phyloP scores from a whole-genome alignment of 129 eudicot species.

The Erigeron canadensis region DNA sequence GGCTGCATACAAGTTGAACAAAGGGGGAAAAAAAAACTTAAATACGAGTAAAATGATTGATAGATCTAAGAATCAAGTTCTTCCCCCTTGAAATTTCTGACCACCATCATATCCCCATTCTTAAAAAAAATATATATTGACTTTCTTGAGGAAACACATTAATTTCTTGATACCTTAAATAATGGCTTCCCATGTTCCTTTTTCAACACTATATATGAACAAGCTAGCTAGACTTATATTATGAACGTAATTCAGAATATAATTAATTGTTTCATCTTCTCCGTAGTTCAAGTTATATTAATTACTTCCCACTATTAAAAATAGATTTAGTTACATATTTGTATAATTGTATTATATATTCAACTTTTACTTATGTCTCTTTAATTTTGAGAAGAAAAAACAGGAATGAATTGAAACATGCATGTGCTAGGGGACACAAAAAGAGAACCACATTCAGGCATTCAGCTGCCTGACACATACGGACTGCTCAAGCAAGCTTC shows the following conservation, averaged over 20 bases:
- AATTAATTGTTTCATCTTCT: background rate
- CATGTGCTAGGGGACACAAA: background rate
- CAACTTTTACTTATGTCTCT: background rate
- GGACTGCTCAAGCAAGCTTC: too few relatives aligned
- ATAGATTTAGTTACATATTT: background rate
- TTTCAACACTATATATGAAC: slow-evolving; percentile 1
- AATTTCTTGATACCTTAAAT: slow-evolving; percentile 20
- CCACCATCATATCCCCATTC: slow-evolving; percentile 13
- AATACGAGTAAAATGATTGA: slow-evolving; percentile 12
- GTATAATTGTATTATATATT: background rate
- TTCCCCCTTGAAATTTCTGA: slow-evolving; percentile 25
- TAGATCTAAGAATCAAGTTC: slow-evolving; percentile 23
- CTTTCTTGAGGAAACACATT: slow-evolving; percentile 20
- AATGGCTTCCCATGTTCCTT: slow-evolving; percentile 30
- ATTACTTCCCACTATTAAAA: background rate
- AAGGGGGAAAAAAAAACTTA: background rate
- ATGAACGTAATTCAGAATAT: slow-evolving; percentile 16
- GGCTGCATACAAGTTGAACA: slow-evolving; percentile 10
- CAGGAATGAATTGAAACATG: too few relatives aligned
- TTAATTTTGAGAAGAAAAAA: too few relatives aligned
- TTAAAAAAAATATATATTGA: slow-evolving; percentile 7
- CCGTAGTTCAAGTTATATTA: too few relatives aligned
- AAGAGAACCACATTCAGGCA: background rate
- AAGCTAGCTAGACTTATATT: background rate
- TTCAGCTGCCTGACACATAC: background rate